These are phyloP conservation scores for Penicillium sp. DNA, from an alignment of 2,329 filamentous ascomycete species.

Conservation along the genomic window DNA sequence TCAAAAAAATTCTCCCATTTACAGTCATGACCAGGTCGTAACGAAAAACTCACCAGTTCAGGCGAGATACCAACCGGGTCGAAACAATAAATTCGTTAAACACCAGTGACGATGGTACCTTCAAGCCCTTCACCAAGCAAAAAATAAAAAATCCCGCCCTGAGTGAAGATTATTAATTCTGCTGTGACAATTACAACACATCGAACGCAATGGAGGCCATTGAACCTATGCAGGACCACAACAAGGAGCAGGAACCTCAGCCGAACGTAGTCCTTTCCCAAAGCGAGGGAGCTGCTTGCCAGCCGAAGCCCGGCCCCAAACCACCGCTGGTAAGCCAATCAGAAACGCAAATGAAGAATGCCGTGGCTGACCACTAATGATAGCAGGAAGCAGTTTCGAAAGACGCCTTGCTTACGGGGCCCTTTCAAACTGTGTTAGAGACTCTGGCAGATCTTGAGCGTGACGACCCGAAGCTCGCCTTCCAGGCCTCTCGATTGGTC, in stretches of 20 bases:
- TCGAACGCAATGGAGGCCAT: neutral
- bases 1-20: neutral
- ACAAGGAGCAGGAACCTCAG: neutral
- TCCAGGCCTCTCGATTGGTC: neutral
- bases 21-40: neutral
- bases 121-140: neutral
- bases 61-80: neutral
- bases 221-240: neutral
- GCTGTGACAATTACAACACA: neutral
- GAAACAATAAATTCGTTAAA: neutral
- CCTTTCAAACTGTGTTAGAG: neutral
- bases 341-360: neutral
- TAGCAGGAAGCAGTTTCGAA: slow-evolving; percentile 2
- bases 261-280: neutral
- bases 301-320: neutral
- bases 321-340: neutral
- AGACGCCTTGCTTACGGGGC: neutral
- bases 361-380: neutral
- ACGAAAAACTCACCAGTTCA: neutral
- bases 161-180: neutral
- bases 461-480: slow-evolving; percentile 2
- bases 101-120: neutral
- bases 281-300: neutral
- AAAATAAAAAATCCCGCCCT: neutral
- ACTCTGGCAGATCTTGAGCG: neutral